These are phyloP conservation scores for Sphagnurus paluster DNA, from an alignment of 1,284 basidiomycete species.

Conservation along the genomic window DNA sequence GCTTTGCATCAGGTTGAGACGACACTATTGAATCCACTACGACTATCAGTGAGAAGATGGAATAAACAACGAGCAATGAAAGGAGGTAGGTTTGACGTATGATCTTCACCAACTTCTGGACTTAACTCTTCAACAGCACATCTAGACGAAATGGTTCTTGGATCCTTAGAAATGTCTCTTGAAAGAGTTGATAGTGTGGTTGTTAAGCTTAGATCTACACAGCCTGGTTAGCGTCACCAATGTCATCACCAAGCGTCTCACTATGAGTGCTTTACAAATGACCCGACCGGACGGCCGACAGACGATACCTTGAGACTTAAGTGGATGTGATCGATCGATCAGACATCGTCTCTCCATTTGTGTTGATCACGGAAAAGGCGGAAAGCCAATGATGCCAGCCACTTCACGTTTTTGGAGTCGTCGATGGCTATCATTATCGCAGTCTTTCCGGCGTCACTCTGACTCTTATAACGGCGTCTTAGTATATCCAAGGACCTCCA, in stretches of 20 bases:
- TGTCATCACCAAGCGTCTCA: too few relatives aligned
- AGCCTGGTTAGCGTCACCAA: not conserved
- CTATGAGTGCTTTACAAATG: too few relatives aligned
- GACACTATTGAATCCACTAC: constrained; percentile 32
- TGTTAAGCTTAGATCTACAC: not conserved
- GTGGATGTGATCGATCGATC: too few relatives aligned
- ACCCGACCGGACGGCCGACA: too few relatives aligned
- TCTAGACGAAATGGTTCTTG: constrained; percentile 35
- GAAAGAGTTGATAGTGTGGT: constrained; percentile 37
- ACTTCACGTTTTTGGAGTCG: not conserved
- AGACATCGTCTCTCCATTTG: not conserved
- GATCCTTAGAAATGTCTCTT: constrained; percentile 44
- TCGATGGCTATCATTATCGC: too few relatives aligned
- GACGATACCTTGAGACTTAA: too few relatives aligned
- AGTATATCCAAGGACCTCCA: too few relatives aligned
- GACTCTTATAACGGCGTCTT: too few relatives aligned
- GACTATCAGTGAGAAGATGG: constrained; percentile 28
- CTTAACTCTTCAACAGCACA: constrained; percentile 8
- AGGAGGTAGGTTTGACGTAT: constrained; percentile 19
- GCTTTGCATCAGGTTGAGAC: constrained; percentile 33
- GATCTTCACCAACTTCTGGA: not conserved
- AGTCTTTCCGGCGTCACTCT: too few relatives aligned
- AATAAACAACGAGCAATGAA: constrained; percentile 18
- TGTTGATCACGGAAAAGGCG: not conserved
- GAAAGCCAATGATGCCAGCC: not conserved